These are phyloP conservation scores for Botrytis galanthina DNA, from an alignment of 2,329 filamentous ascomycete species.

Conservation along the genomic window DNA sequence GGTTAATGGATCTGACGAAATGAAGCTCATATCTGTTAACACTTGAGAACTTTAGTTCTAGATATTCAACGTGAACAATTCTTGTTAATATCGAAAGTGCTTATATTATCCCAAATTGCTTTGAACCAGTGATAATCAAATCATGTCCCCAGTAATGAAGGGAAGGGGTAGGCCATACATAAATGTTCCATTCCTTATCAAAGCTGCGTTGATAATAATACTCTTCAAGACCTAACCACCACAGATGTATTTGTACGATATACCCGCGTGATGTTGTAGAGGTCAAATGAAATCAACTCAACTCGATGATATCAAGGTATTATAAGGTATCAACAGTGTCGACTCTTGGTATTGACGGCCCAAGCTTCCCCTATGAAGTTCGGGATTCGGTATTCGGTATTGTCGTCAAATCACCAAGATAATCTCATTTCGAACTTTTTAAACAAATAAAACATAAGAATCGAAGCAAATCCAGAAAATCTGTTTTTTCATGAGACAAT, in stretches of 20 bases:
- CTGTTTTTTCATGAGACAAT: too few species aligned
- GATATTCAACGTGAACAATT: neutral
- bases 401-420: neutral
- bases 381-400: slow-evolving; percentile 10
- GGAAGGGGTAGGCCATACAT: neutral
- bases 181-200: neutral
- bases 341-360: neutral
- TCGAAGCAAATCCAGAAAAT: neutral
- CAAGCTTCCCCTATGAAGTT: neutral
- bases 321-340: neutral
- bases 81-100: neutral
- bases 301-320: neutral
- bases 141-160: neutral
- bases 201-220: too few species aligned
- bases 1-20: neutral
- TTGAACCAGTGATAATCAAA: neutral
- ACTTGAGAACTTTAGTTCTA: neutral
- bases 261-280: neutral
- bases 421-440: neutral
- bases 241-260: neutral
- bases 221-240: neutral
- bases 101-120: neutral
- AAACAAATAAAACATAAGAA: neutral
- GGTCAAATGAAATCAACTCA: neutral
- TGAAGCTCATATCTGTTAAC: neutral